phyloP scores from a whole-genome alignment of 106 monocot species.

The Dendrobium chrysotoxum region DNA sequence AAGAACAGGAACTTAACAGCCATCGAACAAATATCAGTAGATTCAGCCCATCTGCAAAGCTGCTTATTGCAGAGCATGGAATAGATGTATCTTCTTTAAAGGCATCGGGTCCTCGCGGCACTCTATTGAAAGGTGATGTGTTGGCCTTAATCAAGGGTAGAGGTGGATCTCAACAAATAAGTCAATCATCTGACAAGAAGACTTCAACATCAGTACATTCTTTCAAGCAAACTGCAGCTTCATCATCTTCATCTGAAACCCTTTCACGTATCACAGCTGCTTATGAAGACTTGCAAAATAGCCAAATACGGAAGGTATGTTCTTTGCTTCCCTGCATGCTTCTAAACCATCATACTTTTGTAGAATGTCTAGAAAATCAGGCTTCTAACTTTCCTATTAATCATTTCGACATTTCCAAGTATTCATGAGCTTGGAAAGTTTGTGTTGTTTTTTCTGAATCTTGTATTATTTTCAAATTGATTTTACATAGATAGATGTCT shows the following conservation, averaged over 20 bases:
- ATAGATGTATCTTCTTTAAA: constrained; percentile 62
- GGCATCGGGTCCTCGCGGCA: constrained; percentile 86
- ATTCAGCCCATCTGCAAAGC: constrained; percentile 90
- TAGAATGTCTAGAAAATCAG: neutral
- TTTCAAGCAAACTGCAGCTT: constrained; percentile 14
- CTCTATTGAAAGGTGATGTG: constrained; percentile 93
- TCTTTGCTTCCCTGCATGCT: neutral
- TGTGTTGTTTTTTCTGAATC: neutral
- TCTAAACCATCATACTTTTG: constrained; percentile 1
- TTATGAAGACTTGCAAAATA: constrained; percentile 82
- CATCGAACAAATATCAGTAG: constrained; percentile 33
- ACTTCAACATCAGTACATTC: constrained; percentile 16
- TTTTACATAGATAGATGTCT: neutral
- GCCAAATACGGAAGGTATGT: constrained; percentile 79
- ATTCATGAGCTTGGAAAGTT: neutral
- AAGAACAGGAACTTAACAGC: constrained; percentile 22
- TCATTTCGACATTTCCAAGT: neutral
- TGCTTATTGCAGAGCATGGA: constrained; percentile 75
- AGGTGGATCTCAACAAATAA: constrained; percentile 24
- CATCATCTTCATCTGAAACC: constrained; percentile 8
- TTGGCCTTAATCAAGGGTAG: constrained; percentile 53
- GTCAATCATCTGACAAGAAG: constrained; percentile 19
- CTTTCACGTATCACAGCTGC: constrained; percentile 11
- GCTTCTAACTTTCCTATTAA: neutral
- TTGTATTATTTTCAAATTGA: neutral